Evolutionary conservation across 352 stramenopile genomes (phyloP), one percentile per base, ranked within the genome.

Genomic region (Phytophthora megakarya): DNA sequence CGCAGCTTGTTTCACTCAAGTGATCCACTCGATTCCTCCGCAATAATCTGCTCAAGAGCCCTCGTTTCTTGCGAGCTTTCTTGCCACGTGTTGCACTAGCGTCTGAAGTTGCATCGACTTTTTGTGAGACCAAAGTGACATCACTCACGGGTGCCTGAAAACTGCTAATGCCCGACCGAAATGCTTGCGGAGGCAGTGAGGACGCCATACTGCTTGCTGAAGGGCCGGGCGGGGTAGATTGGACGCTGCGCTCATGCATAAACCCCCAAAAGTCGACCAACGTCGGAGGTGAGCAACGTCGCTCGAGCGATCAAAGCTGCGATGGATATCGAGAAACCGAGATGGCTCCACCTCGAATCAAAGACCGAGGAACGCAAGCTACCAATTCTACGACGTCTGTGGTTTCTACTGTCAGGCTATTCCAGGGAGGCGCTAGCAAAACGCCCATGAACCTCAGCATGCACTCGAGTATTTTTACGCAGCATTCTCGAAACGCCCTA

Each of bases 191-290:
- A 30, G 40, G 39, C 45, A 66, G 46, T 40, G 58, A 55, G 16
- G 60, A 42, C 9, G 62, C 40, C 67, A 72, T 73, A 35, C 33
- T 66, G 53, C 60, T 67, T 67, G 60, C 56, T 55, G 37, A 26
- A 6, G 61, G 67, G 21, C 56, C 67, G 38, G 33, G 42, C 18
- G 35, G 22, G 38, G 25, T 50, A 59, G 46, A 16, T 18, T 70
- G 48, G 37, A 15, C 47, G 10, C 60, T 7, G 25, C 46, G 44
- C 43, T 64, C 67, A 72, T 72, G 67, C 62, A 74, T 74, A 67
- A 60, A 74, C 60, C 43, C 52, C 42, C 28, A 58, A 51, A n/a
- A 37, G n/a, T 40, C 39, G 35, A 40, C 33, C 19, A 54, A 12
- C 26, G 13, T 19, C 28, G 23, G 5, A 53, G 49, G 30, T 55